These are phyloP conservation scores for Haplographium delicatum DNA, from an alignment of 495 filamentous ascomycete genomes.

Conservation along the genomic window DNA sequence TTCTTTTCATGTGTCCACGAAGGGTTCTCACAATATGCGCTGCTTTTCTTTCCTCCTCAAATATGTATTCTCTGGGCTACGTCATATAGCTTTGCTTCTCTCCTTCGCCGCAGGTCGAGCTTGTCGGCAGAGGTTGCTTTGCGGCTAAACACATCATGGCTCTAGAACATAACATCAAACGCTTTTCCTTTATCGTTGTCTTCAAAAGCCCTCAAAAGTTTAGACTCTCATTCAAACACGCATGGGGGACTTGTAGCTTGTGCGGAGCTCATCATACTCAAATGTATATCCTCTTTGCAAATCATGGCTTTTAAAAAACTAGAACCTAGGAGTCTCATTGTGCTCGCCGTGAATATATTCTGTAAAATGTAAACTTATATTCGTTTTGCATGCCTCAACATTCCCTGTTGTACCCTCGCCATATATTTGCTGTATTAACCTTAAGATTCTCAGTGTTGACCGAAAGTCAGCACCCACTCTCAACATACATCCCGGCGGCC, in stretches of 20 bases:
- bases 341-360: too few species aligned
- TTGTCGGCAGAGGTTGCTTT: neutral
- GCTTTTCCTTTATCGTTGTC: slow-evolving; percentile 14
- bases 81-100: slow-evolving; percentile 13
- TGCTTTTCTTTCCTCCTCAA: slow-evolving; percentile 14
- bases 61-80: slow-evolving; percentile 13
- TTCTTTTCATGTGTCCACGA: slow-evolving; percentile 29
- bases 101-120: slow-evolving; percentile 3
- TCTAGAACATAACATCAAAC: slow-evolving; percentile 3
- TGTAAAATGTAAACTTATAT: too few species aligned
- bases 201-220: slow-evolving; percentile 21
- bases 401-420: too few species aligned
- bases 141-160: neutral
- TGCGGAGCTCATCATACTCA: slow-evolving; percentile 13
- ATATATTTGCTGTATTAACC: too few species aligned
- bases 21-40: slow-evolving; percentile 20
- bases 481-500: too few species aligned
- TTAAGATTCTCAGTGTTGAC: too few species aligned
- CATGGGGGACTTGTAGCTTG: slow-evolving; percentile 7
- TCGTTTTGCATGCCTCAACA: too few species aligned
- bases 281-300: slow-evolving; percentile 9
- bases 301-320: neutral
- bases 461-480: too few species aligned
- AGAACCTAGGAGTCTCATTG: too few species aligned
- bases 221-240: slow-evolving; percentile 18